Percentiles rank a stretch among this genome's conserved stretches.
phyloP scores from a whole-genome alignment of 225 moss, liverwort and hornwort species.

The Climacium dendroides region DNA sequence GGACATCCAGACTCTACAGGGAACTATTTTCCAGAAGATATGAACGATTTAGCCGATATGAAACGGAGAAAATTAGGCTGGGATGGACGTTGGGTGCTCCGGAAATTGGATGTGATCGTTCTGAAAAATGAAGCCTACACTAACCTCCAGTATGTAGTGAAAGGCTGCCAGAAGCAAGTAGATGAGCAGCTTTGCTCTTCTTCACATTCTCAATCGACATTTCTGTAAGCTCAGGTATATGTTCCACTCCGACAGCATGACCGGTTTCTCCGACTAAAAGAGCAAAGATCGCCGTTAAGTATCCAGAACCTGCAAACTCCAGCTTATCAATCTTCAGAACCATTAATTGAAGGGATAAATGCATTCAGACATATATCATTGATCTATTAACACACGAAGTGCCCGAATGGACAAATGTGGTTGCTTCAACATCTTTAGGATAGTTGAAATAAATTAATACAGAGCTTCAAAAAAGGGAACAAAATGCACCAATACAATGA shows the following conservation, averaged over 20 bases:
- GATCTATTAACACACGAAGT: background rate
- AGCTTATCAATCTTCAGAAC: background rate
- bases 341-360: background rate
- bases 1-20: background rate
- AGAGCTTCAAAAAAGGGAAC: background rate
- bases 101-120: background rate
- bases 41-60: background rate
- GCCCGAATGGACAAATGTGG: background rate
- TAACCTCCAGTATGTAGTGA: conserved; percentile 58
- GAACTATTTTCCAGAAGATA: background rate
- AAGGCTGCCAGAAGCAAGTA: conserved; percentile 43
- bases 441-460: background rate
- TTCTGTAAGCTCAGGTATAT: conserved; percentile 63
- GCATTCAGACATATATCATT: background rate
- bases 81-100: background rate
- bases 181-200: conserved; percentile 39
- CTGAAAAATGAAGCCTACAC: background rate
- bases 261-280: conserved; percentile 63
- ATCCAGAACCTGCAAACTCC: conserved; percentile 52
- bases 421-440: background rate
- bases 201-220: conserved; percentile 35
- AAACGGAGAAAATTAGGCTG: background rate
- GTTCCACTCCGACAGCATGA: conserved; percentile 57
- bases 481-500: background rate
- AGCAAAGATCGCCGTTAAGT: conserved; percentile 65